A percentile compares a stretch with the other conserved stretches of the same genome.
Conservation (phyloP, 352 stramenopile genomes). For the Hyaloperonospora arabidopsidis region DNA sequence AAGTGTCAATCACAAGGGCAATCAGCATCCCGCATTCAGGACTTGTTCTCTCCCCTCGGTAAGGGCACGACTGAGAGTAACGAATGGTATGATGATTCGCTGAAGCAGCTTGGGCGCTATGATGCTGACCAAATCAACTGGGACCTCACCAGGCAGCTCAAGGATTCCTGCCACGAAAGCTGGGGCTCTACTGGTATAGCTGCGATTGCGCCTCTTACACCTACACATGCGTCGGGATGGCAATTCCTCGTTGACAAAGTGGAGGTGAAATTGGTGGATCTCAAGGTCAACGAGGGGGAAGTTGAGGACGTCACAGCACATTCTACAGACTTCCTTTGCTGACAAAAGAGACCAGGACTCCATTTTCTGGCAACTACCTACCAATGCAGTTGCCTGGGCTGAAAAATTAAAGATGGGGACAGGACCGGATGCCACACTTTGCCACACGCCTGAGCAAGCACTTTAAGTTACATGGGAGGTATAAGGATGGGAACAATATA, state of each 20-base stretch:
- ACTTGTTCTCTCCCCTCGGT: slow-evolving; percentile 31
- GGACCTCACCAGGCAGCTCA: slow-evolving; percentile 32
- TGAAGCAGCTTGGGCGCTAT: slow-evolving; percentile 34
- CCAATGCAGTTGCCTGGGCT: too few species aligned
- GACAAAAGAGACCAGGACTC: not conserved
- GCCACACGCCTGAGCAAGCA: too few species aligned
- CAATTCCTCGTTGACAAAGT: slow-evolving; percentile 4
- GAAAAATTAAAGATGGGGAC: too few species aligned
- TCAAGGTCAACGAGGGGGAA: slow-evolving; percentile 15
- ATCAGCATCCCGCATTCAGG: slow-evolving; percentile 12
- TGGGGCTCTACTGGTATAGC: slow-evolving; percentile 13
- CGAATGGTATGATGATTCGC: slow-evolving; percentile 46
- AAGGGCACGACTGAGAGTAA: slow-evolving; percentile 7
- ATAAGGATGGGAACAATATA: not conserved
- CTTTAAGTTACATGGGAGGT: not conserved
- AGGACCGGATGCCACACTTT: too few species aligned
- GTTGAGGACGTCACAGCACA: not conserved
- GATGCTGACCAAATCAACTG: slow-evolving; percentile 43
- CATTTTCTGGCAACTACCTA: too few species aligned
- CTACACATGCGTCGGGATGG: not conserved
- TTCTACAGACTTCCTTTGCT: slow-evolving; percentile 18
- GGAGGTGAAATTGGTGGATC: slow-evolving; percentile 5
- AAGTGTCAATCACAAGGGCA: slow-evolving; percentile 5
- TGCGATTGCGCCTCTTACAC: not conserved
- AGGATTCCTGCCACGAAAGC: slow-evolving; percentile 15